These are phyloP conservation scores for Candida sp. DNA, from an alignment of 1,139 yeast genomes.

Conservation along the genomic window DNA sequence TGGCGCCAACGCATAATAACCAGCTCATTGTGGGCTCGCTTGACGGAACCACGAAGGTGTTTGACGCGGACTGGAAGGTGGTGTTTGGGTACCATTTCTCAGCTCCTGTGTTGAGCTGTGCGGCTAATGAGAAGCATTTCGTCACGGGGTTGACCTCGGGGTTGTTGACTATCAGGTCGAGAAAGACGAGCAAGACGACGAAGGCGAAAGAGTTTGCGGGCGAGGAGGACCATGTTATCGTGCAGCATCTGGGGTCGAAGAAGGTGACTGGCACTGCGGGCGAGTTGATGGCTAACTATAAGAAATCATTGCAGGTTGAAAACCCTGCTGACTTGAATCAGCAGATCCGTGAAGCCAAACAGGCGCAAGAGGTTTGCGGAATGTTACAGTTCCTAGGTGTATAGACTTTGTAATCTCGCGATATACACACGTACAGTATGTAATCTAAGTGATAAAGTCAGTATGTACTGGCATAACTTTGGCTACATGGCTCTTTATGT, in stretches of 20 bases:
- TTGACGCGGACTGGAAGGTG: conserved; percentile 88
- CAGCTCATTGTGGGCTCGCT: conserved; percentile 92
- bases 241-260: neutral
- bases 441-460: too few species aligned
- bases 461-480: too few species aligned
- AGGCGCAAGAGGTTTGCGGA: conserved; percentile 90
- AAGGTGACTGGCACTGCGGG: conserved; percentile 78
- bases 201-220: conserved; percentile 93
- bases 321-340: conserved; percentile 63
- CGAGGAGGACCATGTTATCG: conserved; percentile 76
- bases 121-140: conserved; percentile 75
- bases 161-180: conserved; percentile 83
- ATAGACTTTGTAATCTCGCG: conserved; percentile 14
- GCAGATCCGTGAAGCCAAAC: conserved; percentile 81
- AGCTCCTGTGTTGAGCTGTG: conserved; percentile 83
- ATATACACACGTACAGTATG: too few species aligned
- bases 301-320: conserved; percentile 74
- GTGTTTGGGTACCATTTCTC: conserved; percentile 98
- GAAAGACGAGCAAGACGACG: conserved; percentile 68
- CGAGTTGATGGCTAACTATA: conserved; percentile 88
- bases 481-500: too few species aligned
- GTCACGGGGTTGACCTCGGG: conserved; percentile 97
- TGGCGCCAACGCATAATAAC: conserved; percentile 47
- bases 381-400: conserved; percentile 84
- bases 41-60: conserved; percentile 97